Conservation (phyloP, 305 asterid species). For the Fraxinus velutina region DNA sequence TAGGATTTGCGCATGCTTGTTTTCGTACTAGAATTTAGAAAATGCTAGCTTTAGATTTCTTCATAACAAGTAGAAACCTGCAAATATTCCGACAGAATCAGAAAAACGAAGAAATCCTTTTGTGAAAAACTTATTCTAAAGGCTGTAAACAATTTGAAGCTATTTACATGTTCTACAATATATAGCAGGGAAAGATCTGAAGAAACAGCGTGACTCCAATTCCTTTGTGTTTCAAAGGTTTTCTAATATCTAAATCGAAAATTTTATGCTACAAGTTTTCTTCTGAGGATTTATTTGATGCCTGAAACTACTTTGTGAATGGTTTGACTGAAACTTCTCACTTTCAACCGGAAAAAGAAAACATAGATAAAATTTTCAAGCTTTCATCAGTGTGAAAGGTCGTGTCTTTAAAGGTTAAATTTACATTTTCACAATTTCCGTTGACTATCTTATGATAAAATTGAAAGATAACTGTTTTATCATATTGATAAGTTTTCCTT, state of each 20-base stretch:
- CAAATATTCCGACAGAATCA: neutral
- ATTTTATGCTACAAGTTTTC: neutral
- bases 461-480: neutral
- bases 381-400: neutral
- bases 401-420: neutral
- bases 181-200: neutral
- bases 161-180: neutral
- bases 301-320: neutral
- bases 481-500: neutral
- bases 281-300: neutral
- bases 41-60: neutral
- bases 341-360: neutral
- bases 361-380: neutral
- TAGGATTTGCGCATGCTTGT: neutral
- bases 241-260: neutral
- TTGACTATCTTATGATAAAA: neutral
- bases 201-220: neutral
- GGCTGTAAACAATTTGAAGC: neutral
- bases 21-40: neutral
- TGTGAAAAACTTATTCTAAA: neutral
- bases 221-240: neutral
- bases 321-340: neutral
- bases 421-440: neutral
- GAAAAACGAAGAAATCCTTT: neutral
- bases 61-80: neutral